Evolutionary conservation across 176 grass and related monocot species (phyloP), one percentile per base, ranked within the genome.

Genomic region (Hyparrhenia diplandra): DNA sequence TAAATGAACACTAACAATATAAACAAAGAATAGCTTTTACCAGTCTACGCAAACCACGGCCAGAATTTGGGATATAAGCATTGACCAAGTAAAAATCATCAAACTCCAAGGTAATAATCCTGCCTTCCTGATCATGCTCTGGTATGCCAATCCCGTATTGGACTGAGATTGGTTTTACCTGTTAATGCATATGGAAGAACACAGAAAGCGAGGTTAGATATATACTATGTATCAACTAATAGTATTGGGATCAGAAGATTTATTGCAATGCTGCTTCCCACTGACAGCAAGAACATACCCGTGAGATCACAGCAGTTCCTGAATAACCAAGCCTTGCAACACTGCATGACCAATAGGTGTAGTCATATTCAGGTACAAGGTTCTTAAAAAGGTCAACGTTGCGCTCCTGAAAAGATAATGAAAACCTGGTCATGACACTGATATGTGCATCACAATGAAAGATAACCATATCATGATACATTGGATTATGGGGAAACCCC

Each of bases 31-130:
- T 29, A 59, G 2, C 46, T 23, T 47, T 88, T 91, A 91, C 91
- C 91, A 86, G 57, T 82, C 92, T 94, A 36, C 45, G 84, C 64
- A 98, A 54, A 14, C 84, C 82, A 40, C 93, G 86, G 27, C 92
- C 88, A 83, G 92, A 94, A 92, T 98, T 98, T 79, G 95, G 95
- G 29, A 98, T 88, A 80, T 98, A 94, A 52, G 79, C 89, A 85
- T 83, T 89, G 23, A 98, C 67, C 83, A 97, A 91, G 88, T 94
- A 98, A 47, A 98, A 94, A 16, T 39, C 52, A 65, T 97, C 92
- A 83, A 97, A 97, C 80, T 97, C 92, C 83, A 94, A 73, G 67
- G 94, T 92, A 13, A 97, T 85, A 81, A 97, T 40, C 64, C 92
- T 88, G 23, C 92, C 92, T 75, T 97, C 94, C 40, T 88, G 61